phyloP scores from a whole-genome alignment of 371 early-diverging fungal genomes.

The Apophysomyces elegans region DNA sequence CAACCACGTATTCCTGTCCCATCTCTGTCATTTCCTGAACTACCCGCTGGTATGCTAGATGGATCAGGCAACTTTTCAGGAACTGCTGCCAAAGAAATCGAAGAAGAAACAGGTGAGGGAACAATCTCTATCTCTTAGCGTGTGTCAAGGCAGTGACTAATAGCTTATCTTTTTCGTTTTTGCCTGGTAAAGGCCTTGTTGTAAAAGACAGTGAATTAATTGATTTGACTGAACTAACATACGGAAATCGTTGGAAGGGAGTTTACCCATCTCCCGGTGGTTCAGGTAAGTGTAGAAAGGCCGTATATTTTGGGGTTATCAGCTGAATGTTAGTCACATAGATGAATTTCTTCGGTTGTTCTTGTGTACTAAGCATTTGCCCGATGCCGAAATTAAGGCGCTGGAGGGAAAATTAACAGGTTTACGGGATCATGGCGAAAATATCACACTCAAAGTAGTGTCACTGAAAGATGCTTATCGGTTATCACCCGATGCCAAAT shows the following conservation, averaged over 20 bases:
- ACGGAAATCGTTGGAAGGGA: slow-evolving; percentile 60
- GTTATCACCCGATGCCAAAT: slow-evolving; percentile 72
- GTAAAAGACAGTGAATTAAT: slow-evolving; percentile 67
- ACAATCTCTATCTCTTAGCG: neutral
- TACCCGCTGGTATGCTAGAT: slow-evolving; percentile 91
- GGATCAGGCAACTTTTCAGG: slow-evolving; percentile 76
- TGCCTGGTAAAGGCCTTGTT: slow-evolving; percentile 45
- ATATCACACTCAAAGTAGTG: slow-evolving; percentile 71
- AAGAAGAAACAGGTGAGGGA: slow-evolving; percentile 63
- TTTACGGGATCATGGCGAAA: slow-evolving; percentile 78
- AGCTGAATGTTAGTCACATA: slow-evolving; percentile 10
- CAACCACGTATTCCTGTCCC: slow-evolving; percentile 82
- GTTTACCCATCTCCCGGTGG: slow-evolving; percentile 83
- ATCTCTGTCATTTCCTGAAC: slow-evolving; percentile 62
- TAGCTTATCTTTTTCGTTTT: no score
- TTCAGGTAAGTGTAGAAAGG: slow-evolving; percentile 39
- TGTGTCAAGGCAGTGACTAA: neutral
- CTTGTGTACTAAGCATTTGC: slow-evolving; percentile 66
- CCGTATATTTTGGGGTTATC: no score
- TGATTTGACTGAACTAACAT: slow-evolving; percentile 66
- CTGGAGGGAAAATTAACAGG: slow-evolving; percentile 75
- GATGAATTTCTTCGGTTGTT: slow-evolving; percentile 81
- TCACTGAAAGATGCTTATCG: slow-evolving; percentile 70
- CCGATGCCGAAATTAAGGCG: slow-evolving; percentile 48
- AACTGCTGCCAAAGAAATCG: slow-evolving; percentile 67